phyloP scores from a whole-genome alignment of 169 alveolate species.

The Babesia caballi region DNA sequence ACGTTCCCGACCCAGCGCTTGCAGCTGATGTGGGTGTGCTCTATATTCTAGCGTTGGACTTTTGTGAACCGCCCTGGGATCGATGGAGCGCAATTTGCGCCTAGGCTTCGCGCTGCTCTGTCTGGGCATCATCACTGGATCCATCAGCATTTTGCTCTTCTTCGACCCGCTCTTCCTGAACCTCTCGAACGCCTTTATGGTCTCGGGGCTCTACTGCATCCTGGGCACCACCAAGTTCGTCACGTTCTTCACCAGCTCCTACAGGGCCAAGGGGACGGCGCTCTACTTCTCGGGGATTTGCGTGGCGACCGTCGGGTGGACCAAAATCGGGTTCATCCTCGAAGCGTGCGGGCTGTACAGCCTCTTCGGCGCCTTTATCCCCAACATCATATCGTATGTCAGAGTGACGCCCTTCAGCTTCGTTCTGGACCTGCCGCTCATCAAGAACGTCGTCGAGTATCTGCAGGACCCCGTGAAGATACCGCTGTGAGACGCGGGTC shows the following conservation, averaged over 20 bases:
- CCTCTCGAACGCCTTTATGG: constrained; percentile 59
- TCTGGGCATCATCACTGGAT: constrained; percentile 50
- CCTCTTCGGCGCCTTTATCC: constrained; percentile 71
- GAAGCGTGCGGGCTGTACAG: constrained; percentile 65
- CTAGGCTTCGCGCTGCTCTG: constrained; percentile 56
- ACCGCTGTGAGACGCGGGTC: constrained; percentile 13
- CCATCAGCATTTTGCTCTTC: constrained; percentile 58
- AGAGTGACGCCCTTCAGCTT: constrained; percentile 65
- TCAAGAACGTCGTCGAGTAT: constrained; percentile 14
- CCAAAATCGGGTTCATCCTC: constrained; percentile 60
- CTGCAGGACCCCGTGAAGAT: constrained; percentile 9
- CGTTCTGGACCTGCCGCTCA: constrained; percentile 36
- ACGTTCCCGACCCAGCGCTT: too few relatives aligned
- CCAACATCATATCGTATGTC: constrained; percentile 64
- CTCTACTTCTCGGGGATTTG: constrained; percentile 60
- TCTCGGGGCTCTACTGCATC: constrained; percentile 66
- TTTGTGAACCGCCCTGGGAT: not conserved
- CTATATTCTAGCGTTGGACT: not conserved
- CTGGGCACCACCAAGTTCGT: constrained; percentile 69
- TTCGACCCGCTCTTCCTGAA: constrained; percentile 65
- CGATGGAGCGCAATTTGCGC: constrained; percentile 55
- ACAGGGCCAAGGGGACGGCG: constrained; percentile 61
- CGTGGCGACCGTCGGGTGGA: constrained; percentile 39
- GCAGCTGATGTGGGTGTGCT: too few relatives aligned
- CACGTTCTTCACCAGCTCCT: constrained; percentile 56